Base-by-base conservation (phyloP, 202 grass and related monocot genomes). In the Digitaria exilis region DNA sequence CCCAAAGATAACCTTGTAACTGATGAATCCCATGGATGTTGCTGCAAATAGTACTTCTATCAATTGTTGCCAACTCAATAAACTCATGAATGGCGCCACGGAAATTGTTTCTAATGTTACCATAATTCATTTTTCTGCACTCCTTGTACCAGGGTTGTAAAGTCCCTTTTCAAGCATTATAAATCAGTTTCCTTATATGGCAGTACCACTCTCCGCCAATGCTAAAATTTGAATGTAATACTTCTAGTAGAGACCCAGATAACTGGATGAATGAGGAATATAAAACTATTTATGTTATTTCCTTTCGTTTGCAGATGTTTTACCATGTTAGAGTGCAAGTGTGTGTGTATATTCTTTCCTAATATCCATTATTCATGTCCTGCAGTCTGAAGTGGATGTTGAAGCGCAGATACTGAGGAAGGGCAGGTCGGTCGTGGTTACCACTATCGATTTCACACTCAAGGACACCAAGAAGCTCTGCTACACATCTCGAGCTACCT, bases 341-440 rank as follows among this genome's bases (percentile, higher is more conserved):
- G 9, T 25, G n/a, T n/a, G 16, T 68, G 7, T 37, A 10, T 68
- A 12, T 29, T 56, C 4, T 2, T 26, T 44, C 35, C 29, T 65
- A 48, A 86, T 73, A n/a, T 29, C 18, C 24, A 69, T 44, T 43
- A 17, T 46, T 34, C 59, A 29, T 54, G 19, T 57, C 77, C 35
- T 85, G 57, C 89, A 95, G 93, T 78, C 90, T 66, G 84, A 92
- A 84, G 87, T 98, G 70, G 87, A 93, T 78, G 89, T 96, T 28
- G 93, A 94, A 76, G 93, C 61, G 10, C 45, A 30, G 35, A 88
- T 98, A 75, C 31, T 98, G 14, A 91, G 96, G 69, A 88, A 95
- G 44, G 93, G 93, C 61, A 96, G 89, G 92, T 95, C 89, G 3
- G 87, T 98, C 39, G 77, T 93, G n/a, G 96, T 98, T 37, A 87